Base-by-base conservation (phyloP, 345 rosid species). In the Hibiscus trionum region DNA sequence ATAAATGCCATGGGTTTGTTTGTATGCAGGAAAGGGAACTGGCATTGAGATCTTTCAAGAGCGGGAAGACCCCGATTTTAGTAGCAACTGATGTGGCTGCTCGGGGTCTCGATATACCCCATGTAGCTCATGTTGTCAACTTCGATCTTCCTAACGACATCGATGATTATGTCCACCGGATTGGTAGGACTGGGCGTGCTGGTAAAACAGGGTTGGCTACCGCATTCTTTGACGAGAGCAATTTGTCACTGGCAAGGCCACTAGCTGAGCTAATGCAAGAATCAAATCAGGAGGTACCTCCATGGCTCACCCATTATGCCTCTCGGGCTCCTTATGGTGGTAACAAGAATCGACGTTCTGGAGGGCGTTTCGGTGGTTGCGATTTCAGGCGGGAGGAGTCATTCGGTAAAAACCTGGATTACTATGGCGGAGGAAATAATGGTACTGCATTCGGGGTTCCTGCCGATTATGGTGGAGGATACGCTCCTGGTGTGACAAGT, bases 1-100 rank as follows among this genome's bases (percentile, higher is more conserved):
- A 29, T 49, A 21, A 67, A 16, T 16, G 26, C 15, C 17, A 3
- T 0, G 58, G 11, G 59, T 55, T 55, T 19, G 26, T 55, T 19
- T 12, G 39, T 27, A 33, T 90, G 61, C 83, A 94, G 98, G 98
- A 94, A 88, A 88, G 98, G 79, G 98, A 94, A 78, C 76, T 72
- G 19, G 98, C 98, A 55, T 77, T 94, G 74, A 82, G 87, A 31
- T 89, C 98, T 35, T 94, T 94, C 72, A 94, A 90, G 80, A 92
- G 84, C 62, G 99, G 99, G 26, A 84, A 83, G 55, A 90, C 97
- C 19, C 99, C 99, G 1, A 94, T 94, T 57, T 78, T 94, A 84
- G 99, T 94, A 11, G 99, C 99, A 61, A 94, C 99, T 7, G 98
- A 94, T 63, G 98, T 93, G 61, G 98, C 93, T 33, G 93, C 93